Percentiles rank a stretch among this genome's conserved stretches.
Conservation (phyloP, 106 monocot genomes). For the Platanthera guangdongensis region DNA sequence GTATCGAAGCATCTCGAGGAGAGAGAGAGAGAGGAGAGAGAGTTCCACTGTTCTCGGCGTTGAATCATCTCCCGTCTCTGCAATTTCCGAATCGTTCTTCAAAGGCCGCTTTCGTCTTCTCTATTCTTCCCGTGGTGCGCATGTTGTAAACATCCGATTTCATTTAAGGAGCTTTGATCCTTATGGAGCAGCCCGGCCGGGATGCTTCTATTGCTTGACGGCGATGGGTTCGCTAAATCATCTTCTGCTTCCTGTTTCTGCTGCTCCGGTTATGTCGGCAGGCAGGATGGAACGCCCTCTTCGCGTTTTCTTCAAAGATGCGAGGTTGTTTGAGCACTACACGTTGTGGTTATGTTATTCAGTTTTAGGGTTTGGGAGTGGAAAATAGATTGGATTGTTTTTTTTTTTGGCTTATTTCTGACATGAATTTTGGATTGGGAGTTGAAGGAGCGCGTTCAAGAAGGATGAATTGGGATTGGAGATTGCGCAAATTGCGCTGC, state of each 20-base stretch:
- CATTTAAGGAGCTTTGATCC: neutral
- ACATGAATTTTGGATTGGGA: neutral
- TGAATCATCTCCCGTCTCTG: no score
- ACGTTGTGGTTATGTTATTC: neutral
- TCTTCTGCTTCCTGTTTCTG: neutral
- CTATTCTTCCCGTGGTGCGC: neutral
- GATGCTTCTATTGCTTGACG: conserved; percentile 4
- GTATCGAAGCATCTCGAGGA: conserved; percentile 11
- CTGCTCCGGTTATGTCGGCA: conserved; percentile 5
- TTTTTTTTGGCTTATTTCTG: neutral
- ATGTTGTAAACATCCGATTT: neutral
- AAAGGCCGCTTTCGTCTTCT: neutral
- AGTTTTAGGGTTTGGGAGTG: neutral
- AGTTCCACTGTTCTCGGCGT: no score
- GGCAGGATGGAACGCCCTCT: conserved; percentile 14
- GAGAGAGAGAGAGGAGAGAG: no score
- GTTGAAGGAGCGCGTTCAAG: conserved; percentile 35
- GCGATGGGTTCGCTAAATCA: conserved; percentile 15
- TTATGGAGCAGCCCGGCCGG: neutral
- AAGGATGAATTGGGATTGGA: conserved; percentile 61
- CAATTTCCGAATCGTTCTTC: neutral
- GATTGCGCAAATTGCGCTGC: conserved; percentile 51
- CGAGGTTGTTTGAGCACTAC: conserved; percentile 26
- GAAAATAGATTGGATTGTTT: neutral
- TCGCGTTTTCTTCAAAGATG: conserved; percentile 39